Percentiles rank a stretch among this genome's conserved stretches.
These are phyloP conservation scores for Dioscorea cayenensis DNA, from an alignment of 116 monocot genomes.

Conservation along the genomic window DNA sequence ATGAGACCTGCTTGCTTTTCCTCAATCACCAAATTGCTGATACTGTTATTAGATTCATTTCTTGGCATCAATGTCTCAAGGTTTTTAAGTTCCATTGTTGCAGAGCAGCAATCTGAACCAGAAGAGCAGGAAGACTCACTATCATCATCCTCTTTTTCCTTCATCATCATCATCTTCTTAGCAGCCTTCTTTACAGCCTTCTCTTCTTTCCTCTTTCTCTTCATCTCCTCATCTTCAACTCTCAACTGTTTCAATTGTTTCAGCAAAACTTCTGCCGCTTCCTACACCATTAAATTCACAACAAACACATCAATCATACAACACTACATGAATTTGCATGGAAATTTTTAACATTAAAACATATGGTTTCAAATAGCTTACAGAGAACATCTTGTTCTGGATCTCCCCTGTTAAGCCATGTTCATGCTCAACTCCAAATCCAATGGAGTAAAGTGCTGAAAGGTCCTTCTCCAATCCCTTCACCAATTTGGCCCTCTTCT, in stretches of 20 bases:
- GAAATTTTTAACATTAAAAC: too few relatives aligned
- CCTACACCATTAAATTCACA: conserved; percentile 27
- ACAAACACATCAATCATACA: too few relatives aligned
- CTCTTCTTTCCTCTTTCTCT: conserved; percentile 47
- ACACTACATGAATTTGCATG: too few relatives aligned
- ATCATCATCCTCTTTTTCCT: not conserved
- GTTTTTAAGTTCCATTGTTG: not conserved
- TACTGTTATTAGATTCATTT: not conserved
- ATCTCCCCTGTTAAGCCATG: conserved; percentile 8
- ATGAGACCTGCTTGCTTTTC: not conserved
- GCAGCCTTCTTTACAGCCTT: conserved; percentile 18
- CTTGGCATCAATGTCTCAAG: not conserved
- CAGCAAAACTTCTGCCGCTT: conserved; percentile 45
- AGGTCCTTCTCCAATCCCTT: conserved; percentile 26
- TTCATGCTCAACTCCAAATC: conserved; percentile 5
- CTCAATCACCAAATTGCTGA: not conserved
- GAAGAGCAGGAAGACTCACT: not conserved
- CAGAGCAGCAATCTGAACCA: not conserved
- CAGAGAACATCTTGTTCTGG: conserved; percentile 29
- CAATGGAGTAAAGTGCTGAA: conserved; percentile 14
- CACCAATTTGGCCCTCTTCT: conserved; percentile 16
- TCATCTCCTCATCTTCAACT: conserved; percentile 27
- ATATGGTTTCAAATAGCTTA: conserved; percentile 1
- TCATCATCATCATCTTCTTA: conserved; percentile 12
- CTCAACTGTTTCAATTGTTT: conserved; percentile 44